Percentiles rank a stretch among this genome's conserved stretches.
Evolutionary conservation across 179 eudicot species (phyloP).

Genomic region (Beta corolliflora): DNA sequence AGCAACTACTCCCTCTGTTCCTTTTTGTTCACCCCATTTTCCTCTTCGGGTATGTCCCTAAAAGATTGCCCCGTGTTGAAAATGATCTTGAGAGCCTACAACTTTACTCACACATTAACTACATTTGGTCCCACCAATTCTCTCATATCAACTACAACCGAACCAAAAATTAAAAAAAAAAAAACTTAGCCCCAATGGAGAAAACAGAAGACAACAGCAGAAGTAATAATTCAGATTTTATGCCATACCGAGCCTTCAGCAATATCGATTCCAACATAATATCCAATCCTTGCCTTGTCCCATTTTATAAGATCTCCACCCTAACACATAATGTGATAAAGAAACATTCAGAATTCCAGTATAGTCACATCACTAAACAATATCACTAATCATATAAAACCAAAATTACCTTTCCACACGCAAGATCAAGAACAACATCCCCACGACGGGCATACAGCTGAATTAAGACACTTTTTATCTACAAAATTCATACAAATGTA

Average conservation of each 20-base stretch:
- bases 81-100: too few relatives aligned
- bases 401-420: constrained; percentile 87
- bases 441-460: constrained; percentile 84
- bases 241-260: constrained; percentile 90
- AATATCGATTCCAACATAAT: constrained; percentile 95
- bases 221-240: background rate
- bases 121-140: too few relatives aligned
- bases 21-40: too few relatives aligned
- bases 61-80: too few relatives aligned
- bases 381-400: constrained; percentile 6
- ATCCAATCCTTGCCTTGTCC: constrained; percentile 97
- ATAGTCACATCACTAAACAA: constrained; percentile 2
- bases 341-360: constrained; percentile 1
- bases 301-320: constrained; percentile 98
- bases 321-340: constrained; percentile 35
- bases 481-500: constrained; percentile 17
- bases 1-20: background rate
- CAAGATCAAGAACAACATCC: constrained; percentile 95
- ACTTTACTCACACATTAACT: too few relatives aligned
- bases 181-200: too few relatives aligned
- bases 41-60: too few relatives aligned
- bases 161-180: too few relatives aligned
- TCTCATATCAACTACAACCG: too few relatives aligned
- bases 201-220: too few relatives aligned
- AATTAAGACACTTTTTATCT: constrained; percentile 96